Percentiles rank a stretch among this genome's conserved stretches.
Evolutionary conservation across 257 asterid species (phyloP).

Genomic region (Ajuga chamaepitys): DNA sequence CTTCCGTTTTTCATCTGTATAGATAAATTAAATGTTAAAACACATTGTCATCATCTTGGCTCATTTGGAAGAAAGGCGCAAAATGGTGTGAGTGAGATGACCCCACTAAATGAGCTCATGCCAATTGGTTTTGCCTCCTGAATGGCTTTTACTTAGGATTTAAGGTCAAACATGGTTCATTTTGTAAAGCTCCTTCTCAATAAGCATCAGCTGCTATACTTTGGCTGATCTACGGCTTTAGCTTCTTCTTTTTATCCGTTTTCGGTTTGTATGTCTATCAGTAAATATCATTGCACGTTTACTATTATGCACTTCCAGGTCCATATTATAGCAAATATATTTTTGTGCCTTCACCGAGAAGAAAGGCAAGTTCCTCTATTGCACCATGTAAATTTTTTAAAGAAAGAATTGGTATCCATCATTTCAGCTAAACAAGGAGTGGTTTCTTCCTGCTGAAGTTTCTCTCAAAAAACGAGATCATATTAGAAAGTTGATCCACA

Average conservation of each 20-base stretch:
- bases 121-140: not conserved
- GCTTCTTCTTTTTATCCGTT: not conserved
- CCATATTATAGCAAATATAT: not conserved
- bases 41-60: not conserved
- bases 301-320: not conserved
- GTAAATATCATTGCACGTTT: not conserved
- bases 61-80: not conserved
- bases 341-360: not conserved
- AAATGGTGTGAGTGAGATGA: not conserved
- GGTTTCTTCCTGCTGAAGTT: constrained; percentile 85
- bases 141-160: not conserved
- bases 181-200: not conserved
- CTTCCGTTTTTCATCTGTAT: not conserved
- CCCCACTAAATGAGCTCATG: not conserved
- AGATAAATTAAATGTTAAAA: not conserved
- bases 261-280: not conserved
- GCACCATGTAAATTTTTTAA: not conserved
- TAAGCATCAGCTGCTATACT: not conserved
- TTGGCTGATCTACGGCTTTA: not conserved
- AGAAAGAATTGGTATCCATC: not conserved
- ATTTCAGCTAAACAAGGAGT: constrained; percentile 62
- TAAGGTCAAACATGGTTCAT: not conserved
- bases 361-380: not conserved
- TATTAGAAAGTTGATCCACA: constrained; percentile 47
- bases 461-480: constrained; percentile 57